Evolutionary conservation across 768 basidiomycete genomes (phyloP).

Genomic region (Tylopilus plumbeoviolaceoides): DNA sequence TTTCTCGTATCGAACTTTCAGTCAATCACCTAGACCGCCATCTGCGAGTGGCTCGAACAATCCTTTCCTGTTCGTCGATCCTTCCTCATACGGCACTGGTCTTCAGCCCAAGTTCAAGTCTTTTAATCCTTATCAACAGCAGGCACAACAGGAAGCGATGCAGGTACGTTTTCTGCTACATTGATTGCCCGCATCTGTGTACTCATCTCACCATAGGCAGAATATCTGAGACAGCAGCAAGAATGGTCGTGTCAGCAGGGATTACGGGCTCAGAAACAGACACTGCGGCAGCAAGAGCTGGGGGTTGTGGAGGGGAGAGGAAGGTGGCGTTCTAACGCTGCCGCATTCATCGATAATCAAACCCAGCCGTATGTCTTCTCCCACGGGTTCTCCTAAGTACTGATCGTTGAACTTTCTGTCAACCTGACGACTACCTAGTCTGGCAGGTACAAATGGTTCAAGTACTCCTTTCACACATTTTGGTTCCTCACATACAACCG

Average conservation of each 20-base stretch:
- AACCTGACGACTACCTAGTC: constrained; percentile 16
- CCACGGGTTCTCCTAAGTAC: constrained; percentile 1
- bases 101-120: constrained; percentile 82
- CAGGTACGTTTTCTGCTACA: constrained; percentile 37
- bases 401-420: not conserved
- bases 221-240: constrained; percentile 49
- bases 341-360: constrained; percentile 14
- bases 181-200: not conserved
- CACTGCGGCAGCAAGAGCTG: too few species aligned
- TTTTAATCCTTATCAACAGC: constrained; percentile 93
- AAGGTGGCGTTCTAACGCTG: too few species aligned
- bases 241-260: too few species aligned
- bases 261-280: too few species aligned
- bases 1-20: too few species aligned
- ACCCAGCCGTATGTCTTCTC: constrained; percentile 60
- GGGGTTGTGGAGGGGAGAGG: too few species aligned
- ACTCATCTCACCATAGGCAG: constrained; percentile 33
- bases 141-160: constrained; percentile 84
- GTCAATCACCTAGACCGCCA: constrained; percentile 23
- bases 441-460: constrained; percentile 29
- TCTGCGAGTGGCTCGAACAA: constrained; percentile 38
- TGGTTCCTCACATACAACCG: constrained; percentile 50
- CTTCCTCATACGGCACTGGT: constrained; percentile 54
- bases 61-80: constrained; percentile 60
- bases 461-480: constrained; percentile 53